A percentile compares a stretch with the other conserved stretches of the same genome.
Evolutionary conservation across 306 rosid species (phyloP).

Genomic region (Sophora flavescens): DNA sequence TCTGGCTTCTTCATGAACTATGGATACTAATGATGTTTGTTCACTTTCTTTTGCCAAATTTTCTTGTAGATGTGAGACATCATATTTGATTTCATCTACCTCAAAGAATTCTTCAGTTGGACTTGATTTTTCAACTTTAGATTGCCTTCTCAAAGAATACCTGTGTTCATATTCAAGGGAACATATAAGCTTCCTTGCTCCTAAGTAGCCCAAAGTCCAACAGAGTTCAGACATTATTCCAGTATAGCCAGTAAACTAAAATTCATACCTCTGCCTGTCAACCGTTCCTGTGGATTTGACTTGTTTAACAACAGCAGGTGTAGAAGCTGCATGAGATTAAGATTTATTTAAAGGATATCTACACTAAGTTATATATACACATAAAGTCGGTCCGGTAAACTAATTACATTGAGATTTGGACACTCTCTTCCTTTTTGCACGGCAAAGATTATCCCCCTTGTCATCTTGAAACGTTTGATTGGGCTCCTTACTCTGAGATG

Average conservation of each 20-base stretch:
- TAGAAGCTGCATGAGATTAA: slow-evolving; percentile 66
- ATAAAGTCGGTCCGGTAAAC: slow-evolving; percentile 31
- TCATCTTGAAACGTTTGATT: slow-evolving; percentile 51
- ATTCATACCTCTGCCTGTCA: slow-evolving; percentile 64
- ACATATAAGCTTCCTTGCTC: slow-evolving; percentile 36
- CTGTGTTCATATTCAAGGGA: slow-evolving; percentile 52
- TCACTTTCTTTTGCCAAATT: slow-evolving; percentile 38
- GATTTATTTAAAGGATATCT: slow-evolving; percentile 35
- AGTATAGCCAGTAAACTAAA: slow-evolving; percentile 42
- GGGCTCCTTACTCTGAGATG: slow-evolving; percentile 45
- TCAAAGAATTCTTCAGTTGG: slow-evolving; percentile 47
- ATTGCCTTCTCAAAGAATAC: slow-evolving; percentile 61
- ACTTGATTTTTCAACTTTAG: slow-evolving; percentile 57
- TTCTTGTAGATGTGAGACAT: slow-evolving; percentile 37
- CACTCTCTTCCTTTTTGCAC: slow-evolving; percentile 54
- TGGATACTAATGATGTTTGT: slow-evolving; percentile 38
- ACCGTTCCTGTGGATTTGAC: slow-evolving; percentile 47
- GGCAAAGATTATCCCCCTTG: slow-evolving; percentile 36
- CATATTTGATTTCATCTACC: slow-evolving; percentile 34
- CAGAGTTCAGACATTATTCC: slow-evolving; percentile 9
- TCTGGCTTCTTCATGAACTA: slow-evolving; percentile 40
- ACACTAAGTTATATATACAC: slow-evolving; percentile 2
- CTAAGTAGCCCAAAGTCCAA: slow-evolving; percentile 19
- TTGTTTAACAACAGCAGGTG: slow-evolving; percentile 50
- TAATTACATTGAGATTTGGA: slow-evolving; percentile 64